Base-by-base conservation (phyloP, 306 rosid species). In the Alnus rubra region DNA sequence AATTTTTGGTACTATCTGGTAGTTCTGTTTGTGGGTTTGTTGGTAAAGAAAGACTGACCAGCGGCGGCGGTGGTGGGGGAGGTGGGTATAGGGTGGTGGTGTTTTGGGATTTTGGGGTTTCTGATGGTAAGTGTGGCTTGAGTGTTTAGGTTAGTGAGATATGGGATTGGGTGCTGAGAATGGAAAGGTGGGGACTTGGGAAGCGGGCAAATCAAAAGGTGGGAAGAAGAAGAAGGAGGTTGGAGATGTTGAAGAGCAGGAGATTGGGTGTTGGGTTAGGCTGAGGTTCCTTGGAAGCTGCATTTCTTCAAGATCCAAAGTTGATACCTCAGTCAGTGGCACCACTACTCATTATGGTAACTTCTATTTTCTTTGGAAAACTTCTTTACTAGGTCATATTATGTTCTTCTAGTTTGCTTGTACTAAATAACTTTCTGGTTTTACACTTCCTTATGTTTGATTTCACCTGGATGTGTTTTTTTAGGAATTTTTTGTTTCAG, bases 241-340 rank as follows among this genome's bases (percentile, higher is more conserved):
- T 37, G 86, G 50, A 62, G 81, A 44, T 16, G 49, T 77, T 44
- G 96, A 78, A 39, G 90, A 85, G 79, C 87, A 78, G 64, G 90
- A 73, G 59, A 78, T 87, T 87, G 93, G 98, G 54, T 94, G 98
- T 82, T 94, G 97, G 98, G 68, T 87, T 81, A 88, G 91, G 80
- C 74, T 92, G 56, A 92, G 93, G 85, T 83, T 91, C 67, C 78
- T 94, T 82, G 90, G 95, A 8, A 86, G 94, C 93, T 94, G 98
- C 97, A 92, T 94, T 86, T 94, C 95, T 84, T 89, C 98, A 82
- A 92, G 98, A 94, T 92, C 98, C 92, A 94, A 94, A 88, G 97
- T 94, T 82, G 97, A 94, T 86, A 91, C 82, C 83, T 92, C 98
- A 62, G 83, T 85, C 18, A 92, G 95, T 83, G 98, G 97, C 68